phyloP scores from a whole-genome alignment of 768 basidiomycete species.

The Phaffia australis region DNA sequence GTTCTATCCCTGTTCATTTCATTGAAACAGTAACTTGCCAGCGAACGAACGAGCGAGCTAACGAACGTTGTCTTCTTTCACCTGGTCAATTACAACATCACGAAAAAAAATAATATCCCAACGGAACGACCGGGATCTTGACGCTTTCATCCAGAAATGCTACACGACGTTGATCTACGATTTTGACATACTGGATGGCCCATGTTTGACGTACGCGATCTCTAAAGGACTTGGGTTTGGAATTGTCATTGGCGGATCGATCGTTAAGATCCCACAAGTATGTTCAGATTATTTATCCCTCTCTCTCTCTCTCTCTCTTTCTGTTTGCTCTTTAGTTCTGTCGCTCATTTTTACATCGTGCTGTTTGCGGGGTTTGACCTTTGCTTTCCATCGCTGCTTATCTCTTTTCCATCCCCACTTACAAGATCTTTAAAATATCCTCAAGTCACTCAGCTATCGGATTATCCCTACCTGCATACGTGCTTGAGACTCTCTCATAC shows the following conservation, averaged over 20 bases:
- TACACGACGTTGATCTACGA: conserved; percentile 81
- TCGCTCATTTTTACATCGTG: no score
- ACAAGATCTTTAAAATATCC: conserved; percentile 17
- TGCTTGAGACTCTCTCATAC: conserved; percentile 82
- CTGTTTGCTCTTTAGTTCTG: no score
- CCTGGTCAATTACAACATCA: background rate
- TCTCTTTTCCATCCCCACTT: background rate
- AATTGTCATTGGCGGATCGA: conserved; percentile 77
- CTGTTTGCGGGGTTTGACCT: background rate
- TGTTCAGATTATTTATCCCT: conserved; percentile 9
- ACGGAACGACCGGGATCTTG: background rate
- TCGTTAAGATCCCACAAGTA: conserved; percentile 96
- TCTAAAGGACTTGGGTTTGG: conserved; percentile 88
- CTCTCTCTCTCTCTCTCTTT: no score
- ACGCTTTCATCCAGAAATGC: conserved; percentile 57
- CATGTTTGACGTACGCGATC: conserved; percentile 81
- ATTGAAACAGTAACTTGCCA: background rate
- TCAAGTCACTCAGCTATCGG: conserved; percentile 61
- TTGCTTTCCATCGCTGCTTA: background rate
- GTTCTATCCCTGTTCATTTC: background rate
- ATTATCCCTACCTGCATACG: conserved; percentile 71
- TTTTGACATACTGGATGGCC: conserved; percentile 59
- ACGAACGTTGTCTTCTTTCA: background rate
- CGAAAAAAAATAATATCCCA: background rate
- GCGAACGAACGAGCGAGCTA: background rate